Evolutionary conservation across 331 rosid species (phyloP).

Genomic region (Rhamnella rubrinervis): DNA sequence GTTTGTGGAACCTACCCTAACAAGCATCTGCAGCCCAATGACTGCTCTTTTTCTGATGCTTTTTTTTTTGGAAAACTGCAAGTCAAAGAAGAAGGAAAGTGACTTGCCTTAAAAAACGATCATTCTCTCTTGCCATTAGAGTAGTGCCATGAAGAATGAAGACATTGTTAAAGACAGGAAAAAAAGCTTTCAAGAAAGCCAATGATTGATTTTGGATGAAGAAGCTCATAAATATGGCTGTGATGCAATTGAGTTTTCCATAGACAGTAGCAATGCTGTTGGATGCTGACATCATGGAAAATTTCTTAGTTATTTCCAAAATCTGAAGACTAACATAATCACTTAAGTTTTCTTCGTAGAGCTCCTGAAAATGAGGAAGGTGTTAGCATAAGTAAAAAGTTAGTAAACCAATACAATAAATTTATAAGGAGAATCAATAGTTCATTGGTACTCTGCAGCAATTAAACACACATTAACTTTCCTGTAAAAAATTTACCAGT

Average conservation of each 20-base stretch:
- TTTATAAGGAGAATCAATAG: not conserved
- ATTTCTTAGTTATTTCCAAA: constrained; percentile 82
- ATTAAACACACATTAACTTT: not conserved
- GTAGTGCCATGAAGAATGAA: constrained; percentile 88
- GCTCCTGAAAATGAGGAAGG: constrained; percentile 60
- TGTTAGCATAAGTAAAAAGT: constrained; percentile 15
- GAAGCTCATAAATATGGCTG: constrained; percentile 82
- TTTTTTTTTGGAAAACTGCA: constrained; percentile 89
- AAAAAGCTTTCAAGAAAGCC: constrained; percentile 75
- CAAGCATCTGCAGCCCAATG: constrained; percentile 88
- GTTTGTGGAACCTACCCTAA: constrained; percentile 62
- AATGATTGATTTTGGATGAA: constrained; percentile 88
- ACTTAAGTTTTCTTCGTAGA: constrained; percentile 98
- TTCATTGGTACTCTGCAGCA: not conserved
- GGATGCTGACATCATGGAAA: constrained; percentile 75
- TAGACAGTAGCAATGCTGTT: constrained; percentile 82
- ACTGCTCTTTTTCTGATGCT: constrained; percentile 89
- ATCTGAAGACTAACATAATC: constrained; percentile 93
- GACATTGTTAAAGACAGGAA: constrained; percentile 75
- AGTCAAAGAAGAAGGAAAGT: constrained; percentile 95
- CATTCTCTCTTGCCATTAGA: constrained; percentile 92
- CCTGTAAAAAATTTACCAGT: constrained; percentile 53
- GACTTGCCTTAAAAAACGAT: no score
- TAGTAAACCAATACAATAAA: not conserved
- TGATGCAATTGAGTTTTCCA: constrained; percentile 91